These are phyloP conservation scores for Sarcomyxa edulis DNA, from an alignment of 768 basidiomycete species.

Conservation along the genomic window DNA sequence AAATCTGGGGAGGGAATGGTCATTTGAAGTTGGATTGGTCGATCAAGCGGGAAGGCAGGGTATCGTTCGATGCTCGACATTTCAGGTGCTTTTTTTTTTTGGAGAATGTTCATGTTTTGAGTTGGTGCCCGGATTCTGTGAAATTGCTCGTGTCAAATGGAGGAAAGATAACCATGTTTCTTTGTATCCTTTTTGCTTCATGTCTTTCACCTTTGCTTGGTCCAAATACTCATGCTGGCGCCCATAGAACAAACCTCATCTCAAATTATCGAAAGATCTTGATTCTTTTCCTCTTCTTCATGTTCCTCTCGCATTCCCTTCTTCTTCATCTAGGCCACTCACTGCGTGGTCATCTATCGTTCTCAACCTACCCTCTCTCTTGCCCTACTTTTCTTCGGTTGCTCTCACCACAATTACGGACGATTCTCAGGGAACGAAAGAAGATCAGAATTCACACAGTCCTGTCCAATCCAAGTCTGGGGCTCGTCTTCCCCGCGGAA, in stretches of 20 bases:
- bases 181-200: no score
- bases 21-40: slow-evolving; percentile 70
- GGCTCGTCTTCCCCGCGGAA: slow-evolving; percentile 39
- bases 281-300: slow-evolving; percentile 55
- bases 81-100: slow-evolving; percentile 56
- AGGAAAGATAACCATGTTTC: no score
- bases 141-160: no score
- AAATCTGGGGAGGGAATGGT: slow-evolving; percentile 62
- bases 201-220: no score
- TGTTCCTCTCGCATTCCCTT: slow-evolving; percentile 64
- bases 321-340: slow-evolving; percentile 45
- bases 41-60: slow-evolving; percentile 59
- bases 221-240: no score
- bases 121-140: no score
- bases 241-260: slow-evolving; percentile 50
- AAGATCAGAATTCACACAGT: slow-evolving; percentile 4
- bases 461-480: slow-evolving; percentile 7
- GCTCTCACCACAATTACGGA: slow-evolving; percentile 25
- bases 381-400: slow-evolving; percentile 56
- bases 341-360: slow-evolving; percentile 68
- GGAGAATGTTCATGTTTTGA: slow-evolving; percentile 2
- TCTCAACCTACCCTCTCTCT: slow-evolving; percentile 52
- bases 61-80: slow-evolving; percentile 66
- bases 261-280: slow-evolving; percentile 31
- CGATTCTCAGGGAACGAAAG: slow-evolving; percentile 9